Percentiles rank a stretch among this genome's conserved stretches.
Evolutionary conservation across 1,139 yeast genomes (phyloP).

Genomic region (Tardiomyces depauwii): DNA sequence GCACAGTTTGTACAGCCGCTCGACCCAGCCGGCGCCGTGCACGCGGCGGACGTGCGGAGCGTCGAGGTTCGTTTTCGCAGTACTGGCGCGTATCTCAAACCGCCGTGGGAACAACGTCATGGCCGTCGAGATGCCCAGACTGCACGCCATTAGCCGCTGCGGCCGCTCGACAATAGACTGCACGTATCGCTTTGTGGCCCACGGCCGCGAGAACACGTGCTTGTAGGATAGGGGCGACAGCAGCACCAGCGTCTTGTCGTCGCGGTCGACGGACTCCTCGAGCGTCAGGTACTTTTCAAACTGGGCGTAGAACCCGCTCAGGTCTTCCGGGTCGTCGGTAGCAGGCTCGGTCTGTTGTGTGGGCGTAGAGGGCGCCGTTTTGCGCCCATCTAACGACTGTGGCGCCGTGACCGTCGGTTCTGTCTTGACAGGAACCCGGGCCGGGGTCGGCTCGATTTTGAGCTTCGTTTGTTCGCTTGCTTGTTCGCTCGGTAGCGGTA

Average conservation of each 20-base stretch:
- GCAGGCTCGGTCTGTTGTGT: background rate
- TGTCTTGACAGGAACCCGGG: no score
- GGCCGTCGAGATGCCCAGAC: slow-evolving; percentile 72
- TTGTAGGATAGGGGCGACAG: slow-evolving; percentile 27
- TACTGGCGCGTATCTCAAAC: slow-evolving; percentile 42
- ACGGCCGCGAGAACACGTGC: slow-evolving; percentile 62
- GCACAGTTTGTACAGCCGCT: slow-evolving; percentile 48
- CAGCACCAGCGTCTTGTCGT: slow-evolving; percentile 7
- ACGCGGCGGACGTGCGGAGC: slow-evolving; percentile 52
- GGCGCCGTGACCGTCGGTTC: no score
- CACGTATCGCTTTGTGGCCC: slow-evolving; percentile 63
- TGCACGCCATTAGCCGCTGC: slow-evolving; percentile 63
- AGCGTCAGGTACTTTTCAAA: background rate
- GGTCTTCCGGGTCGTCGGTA: background rate
- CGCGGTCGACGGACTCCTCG: background rate
- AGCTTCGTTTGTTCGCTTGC: no score
- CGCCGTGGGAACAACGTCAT: slow-evolving; percentile 56
- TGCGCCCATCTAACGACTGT: no score
- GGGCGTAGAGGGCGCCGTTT: background rate
- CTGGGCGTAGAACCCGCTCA: background rate
- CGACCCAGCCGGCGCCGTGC: slow-evolving; percentile 73
- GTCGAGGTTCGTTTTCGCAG: slow-evolving; percentile 36
- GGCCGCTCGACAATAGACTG: slow-evolving; percentile 78
- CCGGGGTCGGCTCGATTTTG: no score
- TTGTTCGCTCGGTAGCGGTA: no score